Evolutionary conservation across 1,139 yeast species (phyloP).

Genomic region (Fermentozyma sake): DNA sequence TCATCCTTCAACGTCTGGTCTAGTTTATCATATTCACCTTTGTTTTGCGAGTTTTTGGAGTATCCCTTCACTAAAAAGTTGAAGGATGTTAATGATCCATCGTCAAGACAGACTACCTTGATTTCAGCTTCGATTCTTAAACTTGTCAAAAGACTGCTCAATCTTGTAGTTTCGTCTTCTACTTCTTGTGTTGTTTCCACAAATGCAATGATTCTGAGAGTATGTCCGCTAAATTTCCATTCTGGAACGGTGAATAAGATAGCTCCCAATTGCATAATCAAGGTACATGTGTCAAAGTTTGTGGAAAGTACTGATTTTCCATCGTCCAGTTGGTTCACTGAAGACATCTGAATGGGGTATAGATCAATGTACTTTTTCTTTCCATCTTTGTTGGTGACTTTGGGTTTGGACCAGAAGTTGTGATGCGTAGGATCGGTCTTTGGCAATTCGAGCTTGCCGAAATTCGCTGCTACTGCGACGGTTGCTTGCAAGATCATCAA

Average conservation of each 20-base stretch:
- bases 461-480: conserved; percentile 91
- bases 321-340: conserved; percentile 58
- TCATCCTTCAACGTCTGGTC: conserved; percentile 31
- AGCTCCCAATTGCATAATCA: conserved; percentile 89
- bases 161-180: conserved; percentile 60
- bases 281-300: conserved; percentile 90
- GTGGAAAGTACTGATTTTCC: conserved; percentile 76
- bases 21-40: conserved; percentile 25
- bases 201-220: conserved; percentile 77
- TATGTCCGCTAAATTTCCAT: conserved; percentile 72
- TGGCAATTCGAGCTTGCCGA: conserved; percentile 59
- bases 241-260: conserved; percentile 87
- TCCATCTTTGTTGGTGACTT: conserved; percentile 11
- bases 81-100: conserved; percentile 59
- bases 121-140: conserved; percentile 80
- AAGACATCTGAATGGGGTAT: conserved; percentile 96
- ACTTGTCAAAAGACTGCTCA: conserved; percentile 59
- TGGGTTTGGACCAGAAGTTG: conserved; percentile 15
- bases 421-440: conserved; percentile 16
- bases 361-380: conserved; percentile 66
- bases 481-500: conserved; percentile 88
- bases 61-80: conserved; percentile 74
- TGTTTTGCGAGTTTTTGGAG: conserved; percentile 23
- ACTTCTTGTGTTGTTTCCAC: conserved; percentile 75
- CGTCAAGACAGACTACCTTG: conserved; percentile 62